Evolutionary conservation across 352 stramenopile genomes (phyloP).

Genomic region (Globisporangium lucens): DNA sequence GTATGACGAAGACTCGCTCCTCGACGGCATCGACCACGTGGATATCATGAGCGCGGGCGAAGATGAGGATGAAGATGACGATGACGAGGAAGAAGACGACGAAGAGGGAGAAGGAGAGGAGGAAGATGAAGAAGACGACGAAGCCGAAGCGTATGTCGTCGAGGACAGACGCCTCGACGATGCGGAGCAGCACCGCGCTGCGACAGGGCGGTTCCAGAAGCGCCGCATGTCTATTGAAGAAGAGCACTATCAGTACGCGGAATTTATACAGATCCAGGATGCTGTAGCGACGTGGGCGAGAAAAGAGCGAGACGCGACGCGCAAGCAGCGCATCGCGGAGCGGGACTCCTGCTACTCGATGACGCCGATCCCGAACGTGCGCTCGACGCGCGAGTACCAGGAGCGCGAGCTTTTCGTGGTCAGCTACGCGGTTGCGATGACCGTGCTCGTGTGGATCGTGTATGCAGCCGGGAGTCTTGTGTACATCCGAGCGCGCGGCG

Average conservation of each 20-base stretch:
- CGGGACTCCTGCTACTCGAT: conserved; percentile 33
- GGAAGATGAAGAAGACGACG: conserved; percentile 18
- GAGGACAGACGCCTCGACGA: conserved; percentile 15
- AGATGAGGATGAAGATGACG: conserved; percentile 32
- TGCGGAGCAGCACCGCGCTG: not conserved
- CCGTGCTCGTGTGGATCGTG: conserved; percentile 45
- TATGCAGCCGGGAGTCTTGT: conserved; percentile 24
- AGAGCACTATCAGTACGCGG: conserved; percentile 39
- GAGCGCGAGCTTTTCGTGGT: conserved; percentile 41
- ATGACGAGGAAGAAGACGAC: conserved; percentile 36
- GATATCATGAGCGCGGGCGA: conserved; percentile 1
- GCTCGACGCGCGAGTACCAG: conserved; percentile 39
- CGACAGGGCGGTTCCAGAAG: not conserved
- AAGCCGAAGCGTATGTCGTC: conserved; percentile 38
- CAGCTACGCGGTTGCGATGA: conserved; percentile 44
- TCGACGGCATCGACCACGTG: conserved; percentile 26
- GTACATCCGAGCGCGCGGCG: conserved; percentile 20
- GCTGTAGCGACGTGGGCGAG: conserved; percentile 46
- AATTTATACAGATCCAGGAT: conserved; percentile 55
- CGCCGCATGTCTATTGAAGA: conserved; percentile 52
- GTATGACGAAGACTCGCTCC: conserved; percentile 26
- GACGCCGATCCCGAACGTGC: conserved; percentile 29
- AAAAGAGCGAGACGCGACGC: conserved; percentile 43
- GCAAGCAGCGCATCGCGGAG: conserved; percentile 32
- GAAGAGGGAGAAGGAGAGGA: conserved; percentile 37